Evolutionary conservation across 2,329 filamentous ascomycete species (phyloP), one percentile per base, ranked within the genome.

Genomic region (Fonsecaea pugnacius): DNA sequence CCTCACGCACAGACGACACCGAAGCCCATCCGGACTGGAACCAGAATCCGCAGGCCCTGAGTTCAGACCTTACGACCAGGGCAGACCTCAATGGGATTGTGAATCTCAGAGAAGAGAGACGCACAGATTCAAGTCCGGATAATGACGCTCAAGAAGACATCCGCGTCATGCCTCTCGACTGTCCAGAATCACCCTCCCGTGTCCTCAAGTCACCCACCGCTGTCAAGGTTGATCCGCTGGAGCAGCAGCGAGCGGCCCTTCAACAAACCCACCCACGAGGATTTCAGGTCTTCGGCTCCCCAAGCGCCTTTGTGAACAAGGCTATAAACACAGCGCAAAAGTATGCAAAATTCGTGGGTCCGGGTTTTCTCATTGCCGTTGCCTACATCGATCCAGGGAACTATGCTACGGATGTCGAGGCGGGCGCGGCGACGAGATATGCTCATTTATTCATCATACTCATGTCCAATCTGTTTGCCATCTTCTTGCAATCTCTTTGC

Each of bases 71-170:
- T 36, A 89, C 86, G 2, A 89, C 86, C 5, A 79, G 84, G 62
- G 83, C 84, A 68, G 86, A 89, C 70, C 77, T 89, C 63, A 86
- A 86, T 73, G 83, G 84, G 35, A 81, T 87, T 64, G 84, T 83
- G 43, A 89, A 87, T 72, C 78, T 82, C 1, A 79, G 85, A 68
- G 76, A 81, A n/a, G 78, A 82, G 65, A 77, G 82, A 70, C 80
- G 70, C 52, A 72, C 74, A 69, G 71, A 72, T 3, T 67, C 73
- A 51, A 74, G 68, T 58, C 63, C 51, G 10, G 65, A 67, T 46
- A 62, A 63, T 51, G 43, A 53, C 16, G 55, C 64, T 16, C 55
- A 62, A n/a, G 63, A 67, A 35, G 51, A 64, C 40, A 65, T 63
- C 32, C 52, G 58, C 18, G 21, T 51, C 12, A 32, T 53, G 9